phyloP scores from a whole-genome alignment of 352 stramenopile genomes.

The Elongisporangium anandrum region DNA sequence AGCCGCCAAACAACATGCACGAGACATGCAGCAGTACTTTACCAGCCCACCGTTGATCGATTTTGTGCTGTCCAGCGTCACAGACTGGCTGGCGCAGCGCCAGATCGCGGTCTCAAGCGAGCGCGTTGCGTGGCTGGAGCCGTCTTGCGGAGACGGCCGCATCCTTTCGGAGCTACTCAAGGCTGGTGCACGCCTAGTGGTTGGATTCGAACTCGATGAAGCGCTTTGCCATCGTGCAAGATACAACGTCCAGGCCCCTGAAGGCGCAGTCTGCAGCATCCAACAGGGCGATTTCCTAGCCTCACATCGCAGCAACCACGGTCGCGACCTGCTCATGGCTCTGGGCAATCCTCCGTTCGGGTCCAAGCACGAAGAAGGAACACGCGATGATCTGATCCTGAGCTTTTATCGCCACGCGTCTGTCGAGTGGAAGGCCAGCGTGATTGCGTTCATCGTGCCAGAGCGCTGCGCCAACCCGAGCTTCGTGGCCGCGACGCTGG shows the following conservation, averaged over 20 bases:
- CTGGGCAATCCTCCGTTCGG: slow-evolving; percentile 75
- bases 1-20: slow-evolving; percentile 30
- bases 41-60: slow-evolving; percentile 41
- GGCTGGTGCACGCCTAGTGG: slow-evolving; percentile 30
- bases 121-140: slow-evolving; percentile 53
- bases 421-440: slow-evolving; percentile 35
- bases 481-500: slow-evolving; percentile 40
- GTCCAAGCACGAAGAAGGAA: neutral
- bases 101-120: slow-evolving; percentile 5
- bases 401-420: slow-evolving; percentile 47
- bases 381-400: slow-evolving; percentile 42
- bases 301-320: slow-evolving; percentile 13
- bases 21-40: slow-evolving; percentile 74
- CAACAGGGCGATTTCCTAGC: slow-evolving; percentile 47
- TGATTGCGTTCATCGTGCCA: slow-evolving; percentile 71
- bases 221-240: slow-evolving; percentile 15
- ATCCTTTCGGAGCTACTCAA: slow-evolving; percentile 39
- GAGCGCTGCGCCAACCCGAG: slow-evolving; percentile 36
- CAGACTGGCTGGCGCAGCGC: slow-evolving; percentile 8
- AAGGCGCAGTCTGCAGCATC: neutral
- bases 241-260: slow-evolving; percentile 8
- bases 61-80: slow-evolving; percentile 25
- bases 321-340: slow-evolving; percentile 22
- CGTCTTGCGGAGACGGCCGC: slow-evolving; percentile 65
- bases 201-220: slow-evolving; percentile 62